Evolutionary conservation across 2,329 filamentous ascomycete species (phyloP).

Genomic region (Talaromyces verruculosus): DNA sequence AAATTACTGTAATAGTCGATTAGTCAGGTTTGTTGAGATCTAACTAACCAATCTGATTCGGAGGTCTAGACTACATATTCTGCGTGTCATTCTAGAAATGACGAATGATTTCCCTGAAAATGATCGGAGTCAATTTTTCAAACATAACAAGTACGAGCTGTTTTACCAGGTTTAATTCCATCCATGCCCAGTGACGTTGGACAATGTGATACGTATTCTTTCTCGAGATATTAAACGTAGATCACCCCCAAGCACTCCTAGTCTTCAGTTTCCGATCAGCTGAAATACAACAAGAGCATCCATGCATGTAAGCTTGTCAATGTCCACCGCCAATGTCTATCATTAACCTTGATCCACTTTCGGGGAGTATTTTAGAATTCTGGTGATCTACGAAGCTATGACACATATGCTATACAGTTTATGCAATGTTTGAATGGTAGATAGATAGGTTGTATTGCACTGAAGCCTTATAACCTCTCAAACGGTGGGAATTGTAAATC

Average conservation of each 20-base stretch:
- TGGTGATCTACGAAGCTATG: constrained; percentile 4
- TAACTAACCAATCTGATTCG: not conserved
- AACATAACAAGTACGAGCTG: not conserved
- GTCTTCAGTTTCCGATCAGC: not conserved
- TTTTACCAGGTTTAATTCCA: not conserved
- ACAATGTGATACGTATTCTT: not conserved
- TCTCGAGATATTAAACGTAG: not conserved
- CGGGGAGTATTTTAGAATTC: constrained; percentile 9
- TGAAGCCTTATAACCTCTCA: not conserved
- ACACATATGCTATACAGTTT: constrained; percentile 6
- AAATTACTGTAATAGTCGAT: not conserved
- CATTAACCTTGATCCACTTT: not conserved
- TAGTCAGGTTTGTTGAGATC: not conserved
- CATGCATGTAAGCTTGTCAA: not conserved
- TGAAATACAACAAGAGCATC: not conserved
- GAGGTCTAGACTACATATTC: not conserved
- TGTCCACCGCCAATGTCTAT: constrained; percentile 1
- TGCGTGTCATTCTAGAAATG: not conserved
- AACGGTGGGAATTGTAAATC: not conserved
- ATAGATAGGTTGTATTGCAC: not conserved
- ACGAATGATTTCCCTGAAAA: not conserved
- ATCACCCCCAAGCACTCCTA: not conserved
- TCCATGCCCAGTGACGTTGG: not conserved
- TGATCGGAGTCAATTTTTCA: not conserved
- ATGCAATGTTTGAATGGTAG: not conserved